Evolutionary conservation across 192 early-diverging fungal genomes (phyloP).

Genomic region (Backusella tarrabulga): DNA sequence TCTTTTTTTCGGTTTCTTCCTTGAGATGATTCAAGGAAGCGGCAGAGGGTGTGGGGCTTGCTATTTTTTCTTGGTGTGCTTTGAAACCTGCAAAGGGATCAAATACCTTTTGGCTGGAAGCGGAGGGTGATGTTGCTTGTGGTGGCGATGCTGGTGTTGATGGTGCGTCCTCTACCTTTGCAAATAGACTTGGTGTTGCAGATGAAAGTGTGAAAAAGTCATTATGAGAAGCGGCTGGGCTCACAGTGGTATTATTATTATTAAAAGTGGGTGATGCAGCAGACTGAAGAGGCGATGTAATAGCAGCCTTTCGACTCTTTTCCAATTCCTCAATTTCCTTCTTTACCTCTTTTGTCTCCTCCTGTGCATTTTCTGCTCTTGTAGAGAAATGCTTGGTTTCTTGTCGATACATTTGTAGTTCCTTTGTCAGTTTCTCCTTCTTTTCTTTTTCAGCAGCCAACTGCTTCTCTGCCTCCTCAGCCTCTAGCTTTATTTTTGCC

Average conservation of each 20-base stretch:
- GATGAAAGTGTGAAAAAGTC: not conserved
- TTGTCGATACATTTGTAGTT: slow-evolving; percentile 14
- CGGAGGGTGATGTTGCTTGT: not conserved
- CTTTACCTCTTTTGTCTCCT: slow-evolving; percentile 8
- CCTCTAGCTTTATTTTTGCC: slow-evolving; percentile 47
- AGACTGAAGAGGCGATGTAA: not conserved
- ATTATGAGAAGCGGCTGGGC: not conserved
- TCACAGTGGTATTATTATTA: not conserved
- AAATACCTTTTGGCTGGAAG: not conserved
- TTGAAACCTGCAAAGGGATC: slow-evolving; percentile 30
- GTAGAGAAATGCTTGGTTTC: slow-evolving; percentile 13
- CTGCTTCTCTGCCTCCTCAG: slow-evolving; percentile 47
- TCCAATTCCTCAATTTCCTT: slow-evolving; percentile 5
- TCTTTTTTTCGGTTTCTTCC: slow-evolving; percentile 14
- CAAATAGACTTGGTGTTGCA: not conserved
- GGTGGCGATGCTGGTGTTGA: not conserved
- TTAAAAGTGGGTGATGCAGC: not conserved
- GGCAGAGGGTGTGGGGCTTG: not conserved
- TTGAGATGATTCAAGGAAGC: slow-evolving; percentile 20
- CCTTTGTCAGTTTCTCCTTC: slow-evolving; percentile 33
- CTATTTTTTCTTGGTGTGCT: not conserved
- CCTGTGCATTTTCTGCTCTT: slow-evolving; percentile 8
- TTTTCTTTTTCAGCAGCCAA: slow-evolving; percentile 47
- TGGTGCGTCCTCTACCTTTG: not conserved
- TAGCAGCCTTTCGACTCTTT: not conserved